Evolutionary conservation across 371 early-diverging fungal genomes (phyloP).

Genomic region (Lichtheimia hyalospora): DNA sequence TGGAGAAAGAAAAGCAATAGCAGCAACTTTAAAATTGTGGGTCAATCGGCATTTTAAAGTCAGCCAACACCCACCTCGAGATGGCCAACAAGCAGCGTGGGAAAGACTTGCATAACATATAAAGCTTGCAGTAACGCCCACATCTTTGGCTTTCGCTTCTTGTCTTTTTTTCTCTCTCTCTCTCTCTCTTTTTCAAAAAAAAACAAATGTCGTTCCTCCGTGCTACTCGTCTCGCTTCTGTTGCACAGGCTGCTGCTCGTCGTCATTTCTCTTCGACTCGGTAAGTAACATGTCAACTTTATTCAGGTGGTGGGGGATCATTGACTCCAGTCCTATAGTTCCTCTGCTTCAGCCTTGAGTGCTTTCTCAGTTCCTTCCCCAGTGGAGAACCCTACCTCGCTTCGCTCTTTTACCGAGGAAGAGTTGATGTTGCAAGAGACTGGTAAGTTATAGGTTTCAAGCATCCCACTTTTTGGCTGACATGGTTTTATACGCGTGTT

Average conservation of each 20-base stretch:
- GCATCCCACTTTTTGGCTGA: not conserved
- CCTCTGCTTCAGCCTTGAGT: constrained; percentile 11
- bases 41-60: no score
- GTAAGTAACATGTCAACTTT: not conserved
- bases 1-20: no score
- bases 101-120: constrained; percentile 12
- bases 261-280: constrained; percentile 6
- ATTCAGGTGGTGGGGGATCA: not conserved
- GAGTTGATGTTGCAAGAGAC: constrained; percentile 77
- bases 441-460: constrained; percentile 44
- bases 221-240: constrained; percentile 5
- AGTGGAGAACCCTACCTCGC: constrained; percentile 50
- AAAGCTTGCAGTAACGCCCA: not conserved
- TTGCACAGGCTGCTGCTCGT: not conserved
- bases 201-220: constrained; percentile 6
- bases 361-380: constrained; percentile 16
- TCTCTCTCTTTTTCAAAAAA: no score
- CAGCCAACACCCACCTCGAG: no score
- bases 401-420: constrained; percentile 81
- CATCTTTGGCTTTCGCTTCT: not conserved
- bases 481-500: not conserved
- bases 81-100: constrained; percentile 9
- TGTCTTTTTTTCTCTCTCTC: constrained; percentile 10
- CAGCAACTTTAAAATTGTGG: no score
- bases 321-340: not conserved